Evolutionary conservation across 2,329 filamentous ascomycete genomes (phyloP), one percentile per base, ranked within the genome.

Genomic region (Bretziella fagacearum): DNA sequence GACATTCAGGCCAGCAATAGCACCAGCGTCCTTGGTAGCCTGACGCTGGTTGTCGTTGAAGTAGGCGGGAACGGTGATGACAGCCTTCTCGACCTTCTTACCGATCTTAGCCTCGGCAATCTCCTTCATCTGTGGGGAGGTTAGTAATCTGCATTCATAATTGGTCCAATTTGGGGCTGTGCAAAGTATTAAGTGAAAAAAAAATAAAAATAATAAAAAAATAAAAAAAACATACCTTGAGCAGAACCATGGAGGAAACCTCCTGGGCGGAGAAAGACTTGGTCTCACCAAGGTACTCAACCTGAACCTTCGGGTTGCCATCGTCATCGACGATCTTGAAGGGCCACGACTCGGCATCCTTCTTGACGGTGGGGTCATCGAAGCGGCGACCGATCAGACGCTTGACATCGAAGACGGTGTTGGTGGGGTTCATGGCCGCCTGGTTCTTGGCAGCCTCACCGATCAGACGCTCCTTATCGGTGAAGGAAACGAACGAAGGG

Each of bases 1-100:
- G 57, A 98, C 86, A 70, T 96, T 95, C 54, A 98, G 80, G 58
- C 89, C 91, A 60, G 89, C 72, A 62, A 98, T 98, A 65, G 89
- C 83, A 80, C 91, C 91, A 56, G 91, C 91, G 63, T 96, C 91
- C 81, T 96, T 96, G 71, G 91, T 98, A 56, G 91, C 84, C 71
- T 96, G 91, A 71, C 91, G 83, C 75, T 98, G 91, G 76, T 93
- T 94, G 79, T 98, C 91, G 77, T 96, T 96, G 84, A 98, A 98
- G 78, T 98, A 98, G 63, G 91, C 91, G 50, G 91, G 91, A 51
- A 96, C 91, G 53, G 91, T 98, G 67, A 98, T 87, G 65, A 98
- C 91, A 55, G 91, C 91, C 79, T 96, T 96, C 71, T 91, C 80
- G 60, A 96, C 87, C 74, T 91, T 93, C 81, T 93, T 94, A 68